phyloP scores from a whole-genome alignment of 2,329 filamentous ascomycete genomes.

The Scedosporium boydii region DNA sequence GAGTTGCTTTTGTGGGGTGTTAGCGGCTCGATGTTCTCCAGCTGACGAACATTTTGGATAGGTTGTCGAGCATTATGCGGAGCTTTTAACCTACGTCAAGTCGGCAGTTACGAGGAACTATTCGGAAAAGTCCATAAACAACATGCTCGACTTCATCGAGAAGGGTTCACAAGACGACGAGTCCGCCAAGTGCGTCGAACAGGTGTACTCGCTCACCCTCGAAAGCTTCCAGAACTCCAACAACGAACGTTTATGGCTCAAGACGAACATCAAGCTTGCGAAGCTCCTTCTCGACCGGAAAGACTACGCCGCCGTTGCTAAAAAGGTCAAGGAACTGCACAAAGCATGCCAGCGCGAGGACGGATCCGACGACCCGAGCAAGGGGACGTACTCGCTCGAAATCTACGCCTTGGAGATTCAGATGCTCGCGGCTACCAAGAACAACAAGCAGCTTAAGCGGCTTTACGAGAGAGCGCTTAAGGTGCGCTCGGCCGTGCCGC shows the following conservation, averaged over 20 bases:
- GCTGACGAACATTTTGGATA: constrained; percentile 23
- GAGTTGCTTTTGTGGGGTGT: no score
- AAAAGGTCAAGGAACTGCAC: constrained; percentile 82
- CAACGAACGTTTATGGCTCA: constrained; percentile 93
- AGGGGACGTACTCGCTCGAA: constrained; percentile 92
- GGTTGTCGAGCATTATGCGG: constrained; percentile 86
- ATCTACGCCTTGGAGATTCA: constrained; percentile 96
- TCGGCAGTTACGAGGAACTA: constrained; percentile 96
- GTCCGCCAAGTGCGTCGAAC: constrained; percentile 72
- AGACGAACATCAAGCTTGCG: constrained; percentile 95
- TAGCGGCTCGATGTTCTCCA: no score
- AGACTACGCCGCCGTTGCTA: constrained; percentile 70
- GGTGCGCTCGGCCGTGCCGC: constrained; percentile 92
- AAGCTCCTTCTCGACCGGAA: constrained; percentile 86
- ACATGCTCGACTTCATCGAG: constrained; percentile 96
- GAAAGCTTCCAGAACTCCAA: constrained; percentile 95
- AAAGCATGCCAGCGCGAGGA: constrained; percentile 80
- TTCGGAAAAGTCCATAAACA: constrained; percentile 98
- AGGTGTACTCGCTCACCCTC: constrained; percentile 89
- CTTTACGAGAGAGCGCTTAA: constrained; percentile 86
- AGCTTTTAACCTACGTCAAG: constrained; percentile 95
- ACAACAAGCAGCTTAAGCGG: constrained; percentile 92
- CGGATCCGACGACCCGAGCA: constrained; percentile 82
- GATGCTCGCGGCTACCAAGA: constrained; percentile 94
- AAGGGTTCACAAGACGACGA: constrained; percentile 68